Evolutionary conservation across 805 yeast species (phyloP).

Genomic region (Saccharomycopsis schoenii): DNA sequence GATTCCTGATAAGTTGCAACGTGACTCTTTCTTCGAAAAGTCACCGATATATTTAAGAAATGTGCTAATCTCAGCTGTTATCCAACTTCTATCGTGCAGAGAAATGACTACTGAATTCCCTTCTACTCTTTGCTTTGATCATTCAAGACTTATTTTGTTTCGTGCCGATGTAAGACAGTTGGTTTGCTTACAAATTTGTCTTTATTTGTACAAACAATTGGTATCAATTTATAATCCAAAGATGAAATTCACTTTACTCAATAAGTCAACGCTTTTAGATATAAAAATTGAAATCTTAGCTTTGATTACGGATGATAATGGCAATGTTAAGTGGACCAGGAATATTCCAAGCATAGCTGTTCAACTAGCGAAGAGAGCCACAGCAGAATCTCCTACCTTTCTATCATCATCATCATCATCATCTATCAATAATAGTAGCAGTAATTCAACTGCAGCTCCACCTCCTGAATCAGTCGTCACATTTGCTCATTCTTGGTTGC

Average conservation of each 20-base stretch:
- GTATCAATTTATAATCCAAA: slow-evolving; percentile 29
- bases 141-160: slow-evolving; percentile 62
- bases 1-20: background rate
- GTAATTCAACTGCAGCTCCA: slow-evolving; percentile 21
- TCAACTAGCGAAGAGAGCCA: slow-evolving; percentile 42
- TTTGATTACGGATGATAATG: slow-evolving; percentile 75
- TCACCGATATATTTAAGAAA: slow-evolving; percentile 25
- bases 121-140: slow-evolving; percentile 74
- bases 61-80: slow-evolving; percentile 40
- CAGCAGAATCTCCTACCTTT: slow-evolving; percentile 3
- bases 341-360: slow-evolving; percentile 64
- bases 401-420: slow-evolving; percentile 21
- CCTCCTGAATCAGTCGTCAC: slow-evolving; percentile 36
- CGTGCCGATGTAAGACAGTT: slow-evolving; percentile 82
- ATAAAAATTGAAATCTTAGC: slow-evolving; percentile 67
- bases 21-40: slow-evolving; percentile 4
- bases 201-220: slow-evolving; percentile 63
- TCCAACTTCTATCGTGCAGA: slow-evolving; percentile 63
- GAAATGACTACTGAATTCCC: slow-evolving; percentile 80
- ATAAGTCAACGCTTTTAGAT: slow-evolving; percentile 30
- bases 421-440: slow-evolving; percentile 20
- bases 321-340: slow-evolving; percentile 84
- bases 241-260: slow-evolving; percentile 29
- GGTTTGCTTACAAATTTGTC: slow-evolving; percentile 68
- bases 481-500: slow-evolving; percentile 69